Evolutionary conservation across 2,329 filamentous ascomycete species (phyloP), one percentile per base, ranked within the genome.

Genomic region (Colletotrichum plurivorum): DNA sequence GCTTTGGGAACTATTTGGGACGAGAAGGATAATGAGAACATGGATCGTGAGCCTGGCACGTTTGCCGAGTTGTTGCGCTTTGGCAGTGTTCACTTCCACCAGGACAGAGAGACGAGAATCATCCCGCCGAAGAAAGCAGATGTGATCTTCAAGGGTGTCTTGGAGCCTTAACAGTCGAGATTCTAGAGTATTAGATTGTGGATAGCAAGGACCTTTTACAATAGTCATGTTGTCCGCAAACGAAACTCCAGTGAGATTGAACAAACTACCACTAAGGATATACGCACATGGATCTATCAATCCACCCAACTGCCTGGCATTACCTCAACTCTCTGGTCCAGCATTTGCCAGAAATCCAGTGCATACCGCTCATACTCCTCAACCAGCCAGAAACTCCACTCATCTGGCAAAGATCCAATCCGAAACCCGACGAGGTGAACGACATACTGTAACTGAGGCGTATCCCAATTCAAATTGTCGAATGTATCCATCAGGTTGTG

Each of bases 61-160:
- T 62, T 66, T 27, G 63, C 63, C 2, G 63, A 66, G 41, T 49
- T 66, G 6, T 43, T 66, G 12, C 56, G 63, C 16, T 55, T 61
- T 20, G 51, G 63, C 2, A 55, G 56, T 5, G 49, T 62, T 4
- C 57, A 66, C 22, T 66, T 66, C 15, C 39, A 39, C 31, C 63
- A 62, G 20, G 45, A 49, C n/a, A 27, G 56, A 4, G 49, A 66
- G 43, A 39, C 58, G 6, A 15, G 31, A 15, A 61, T 41, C 9
- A 27, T 66, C 18, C 39, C 49, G 6, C 12, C 63, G 1, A 25
- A 25, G 3, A 51, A 56, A 8, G 41, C 41, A 5, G 27, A 49
- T 7, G 20, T 31, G 1, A 16, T 67, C 3, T 16, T 55, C 3
- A 67, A 67, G 36, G 45, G 48, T 0, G 16, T 63, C 0, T n/a